Base-by-base conservation (phyloP, 495 filamentous ascomycete species). In the Lasiosphaeria ovina region DNA sequence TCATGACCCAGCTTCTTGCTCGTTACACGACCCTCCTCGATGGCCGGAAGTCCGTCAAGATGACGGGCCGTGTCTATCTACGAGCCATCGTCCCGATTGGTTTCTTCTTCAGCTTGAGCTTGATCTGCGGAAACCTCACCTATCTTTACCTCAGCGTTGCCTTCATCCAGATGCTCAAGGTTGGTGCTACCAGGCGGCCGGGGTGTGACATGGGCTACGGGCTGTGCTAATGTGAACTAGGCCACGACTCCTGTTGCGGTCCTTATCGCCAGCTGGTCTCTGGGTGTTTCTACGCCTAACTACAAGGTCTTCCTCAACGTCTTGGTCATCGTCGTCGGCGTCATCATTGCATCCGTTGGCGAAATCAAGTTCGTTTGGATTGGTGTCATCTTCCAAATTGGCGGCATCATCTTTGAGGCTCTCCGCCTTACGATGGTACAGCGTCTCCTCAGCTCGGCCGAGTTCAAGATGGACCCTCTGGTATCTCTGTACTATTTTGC, bases 121-220 rank as follows among this genome's bases (percentile, higher is more conserved):
- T 97, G 83, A 96, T 97, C 69, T 96, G 90, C 77, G 89, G 92
- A 60, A 96, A 97, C 77, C 81, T 93, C 71, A 90, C 93, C 58
- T 97, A 96, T 71, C 79, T 97, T 54, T 95, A 94, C 76, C 84
- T 97, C 62, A 90, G 88, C 68, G 92, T 96, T 62, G 85, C 92
- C 49, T 97, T 97, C 76, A 97, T 97, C 73, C 92, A 97, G 80
- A 97, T 97, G 92, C 84, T 97, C 68, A 97, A 97, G 90, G 87
- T 88, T 59, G 55, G 81, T 74, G 58, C 8, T 44, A 6, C 42
- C 33, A 6, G 38, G 31, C n/a, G 11, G 12, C 14, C 6, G 35
- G 35, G 11, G 3, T 7, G 17, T 48, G 11, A 5, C 16, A 4
- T n/a, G 42, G 54, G 58, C 69, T 79, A 60, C 76, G 61, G 24